phyloP scores from a whole-genome alignment of 164 flowering plant species.

The Aristolochia contorta region DNA sequence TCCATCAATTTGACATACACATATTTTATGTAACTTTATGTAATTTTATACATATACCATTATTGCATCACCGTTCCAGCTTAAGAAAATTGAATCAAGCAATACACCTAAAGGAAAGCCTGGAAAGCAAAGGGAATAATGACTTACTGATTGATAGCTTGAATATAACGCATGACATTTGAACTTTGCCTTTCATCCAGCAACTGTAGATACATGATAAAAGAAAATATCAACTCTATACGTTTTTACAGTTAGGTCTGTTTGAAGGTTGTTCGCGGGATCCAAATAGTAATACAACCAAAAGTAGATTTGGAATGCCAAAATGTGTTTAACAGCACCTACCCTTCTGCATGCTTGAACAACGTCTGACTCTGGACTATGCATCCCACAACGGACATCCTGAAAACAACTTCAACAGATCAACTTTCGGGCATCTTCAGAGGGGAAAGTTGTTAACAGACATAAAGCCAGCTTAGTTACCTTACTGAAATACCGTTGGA shows the following conservation, averaged over 20 bases:
- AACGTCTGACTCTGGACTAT: conserved; percentile 25
- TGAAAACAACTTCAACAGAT: conserved; percentile 4
- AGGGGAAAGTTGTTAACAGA: neutral
- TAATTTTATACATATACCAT: neutral
- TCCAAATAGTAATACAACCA: too few species aligned
- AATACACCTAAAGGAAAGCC: neutral
- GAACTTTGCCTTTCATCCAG: too few species aligned
- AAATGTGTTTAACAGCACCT: neutral
- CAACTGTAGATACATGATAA: too few species aligned
- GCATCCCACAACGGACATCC: conserved; percentile 20
- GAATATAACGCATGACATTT: too few species aligned
- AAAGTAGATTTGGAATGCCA: neutral
- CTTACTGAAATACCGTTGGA: conserved; percentile 74
- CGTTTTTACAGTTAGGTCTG: neutral
- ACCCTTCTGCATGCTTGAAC: conserved; percentile 29
- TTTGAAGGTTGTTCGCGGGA: neutral
- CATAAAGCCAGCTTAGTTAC: conserved; percentile 15
- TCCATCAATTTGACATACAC: neutral
- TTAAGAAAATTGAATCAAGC: too few species aligned
- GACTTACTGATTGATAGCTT: too few species aligned
- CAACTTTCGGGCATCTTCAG: neutral
- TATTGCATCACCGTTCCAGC: neutral
- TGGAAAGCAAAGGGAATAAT: neutral
- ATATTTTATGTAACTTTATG: neutral
- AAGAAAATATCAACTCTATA: neutral